These are phyloP conservation scores for Gentiana dahurica DNA, from an alignment of 257 asterid genomes.

Conservation along the genomic window DNA sequence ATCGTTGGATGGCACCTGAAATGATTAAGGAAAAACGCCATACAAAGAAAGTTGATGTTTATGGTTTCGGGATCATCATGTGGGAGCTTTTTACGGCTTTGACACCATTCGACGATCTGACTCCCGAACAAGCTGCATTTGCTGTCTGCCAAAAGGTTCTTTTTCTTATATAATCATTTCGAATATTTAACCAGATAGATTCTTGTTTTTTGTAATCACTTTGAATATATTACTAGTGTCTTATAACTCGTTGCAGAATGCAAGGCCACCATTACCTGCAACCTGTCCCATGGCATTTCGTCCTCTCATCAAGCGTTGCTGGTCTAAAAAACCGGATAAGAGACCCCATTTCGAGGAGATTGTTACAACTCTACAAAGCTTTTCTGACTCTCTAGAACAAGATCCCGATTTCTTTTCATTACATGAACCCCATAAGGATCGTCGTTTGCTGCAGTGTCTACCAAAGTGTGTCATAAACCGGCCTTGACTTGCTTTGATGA, in stretches of 20 bases:
- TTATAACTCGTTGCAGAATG: slow-evolving; percentile 38
- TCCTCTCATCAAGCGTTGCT: slow-evolving; percentile 61
- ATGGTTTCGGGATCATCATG: slow-evolving; percentile 76
- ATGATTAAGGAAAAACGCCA: slow-evolving; percentile 90
- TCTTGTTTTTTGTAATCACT: no score
- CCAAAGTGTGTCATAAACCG: slow-evolving; percentile 38
- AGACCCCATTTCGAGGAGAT: slow-evolving; percentile 82
- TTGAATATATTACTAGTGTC: no score
- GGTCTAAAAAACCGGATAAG: slow-evolving; percentile 79
- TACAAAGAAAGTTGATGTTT: slow-evolving; percentile 89
- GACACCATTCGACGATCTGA: slow-evolving; percentile 87
- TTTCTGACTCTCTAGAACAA: slow-evolving; percentile 41
- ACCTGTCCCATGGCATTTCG: slow-evolving; percentile 60
- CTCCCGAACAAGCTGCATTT: slow-evolving; percentile 97
- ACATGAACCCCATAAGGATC: slow-evolving; percentile 27
- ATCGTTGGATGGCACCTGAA: slow-evolving; percentile 99
- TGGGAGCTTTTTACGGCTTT: slow-evolving; percentile 96
- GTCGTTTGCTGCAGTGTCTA: slow-evolving; percentile 35
- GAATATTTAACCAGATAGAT: no score
- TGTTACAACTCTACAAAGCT: slow-evolving; percentile 53
- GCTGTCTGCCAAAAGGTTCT: slow-evolving; percentile 98
- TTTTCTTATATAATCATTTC: not conserved
- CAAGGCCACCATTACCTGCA: slow-evolving; percentile 82
- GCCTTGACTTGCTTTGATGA: slow-evolving; percentile 18
- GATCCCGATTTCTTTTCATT: slow-evolving; percentile 63